A percentile compares a stretch with the other conserved stretches of the same genome.
Evolutionary conservation across 192 early-diverging fungal genomes (phyloP).

Genomic region (Geosiphon pyriformis): DNA sequence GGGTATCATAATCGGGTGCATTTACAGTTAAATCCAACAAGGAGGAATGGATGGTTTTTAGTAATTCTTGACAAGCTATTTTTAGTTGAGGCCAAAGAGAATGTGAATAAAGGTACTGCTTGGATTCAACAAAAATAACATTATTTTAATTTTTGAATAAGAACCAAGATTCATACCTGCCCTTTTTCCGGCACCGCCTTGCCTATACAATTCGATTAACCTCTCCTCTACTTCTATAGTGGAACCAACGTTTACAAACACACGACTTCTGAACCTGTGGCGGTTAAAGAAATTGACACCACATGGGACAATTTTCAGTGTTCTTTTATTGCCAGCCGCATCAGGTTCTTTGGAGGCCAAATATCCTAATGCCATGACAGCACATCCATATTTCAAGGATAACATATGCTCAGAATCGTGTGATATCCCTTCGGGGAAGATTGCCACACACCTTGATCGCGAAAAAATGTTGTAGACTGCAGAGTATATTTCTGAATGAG

Average conservation of each 20-base stretch:
- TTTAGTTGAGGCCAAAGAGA: neutral
- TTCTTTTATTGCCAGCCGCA: constrained; percentile 12
- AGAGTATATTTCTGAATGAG: constrained; percentile 36
- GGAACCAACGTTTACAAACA: constrained; percentile 33
- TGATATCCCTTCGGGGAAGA: constrained; percentile 40
- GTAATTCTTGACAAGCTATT: constrained; percentile 37
- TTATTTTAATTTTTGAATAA: neutral
- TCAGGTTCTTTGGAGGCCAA: constrained; percentile 30
- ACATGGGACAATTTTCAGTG: constrained; percentile 36
- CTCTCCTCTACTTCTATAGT: constrained; percentile 31
- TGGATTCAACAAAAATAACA: constrained; percentile 5
- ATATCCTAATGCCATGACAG: constrained; percentile 40
- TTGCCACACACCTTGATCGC: constrained; percentile 30
- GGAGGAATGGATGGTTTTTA: constrained; percentile 34
- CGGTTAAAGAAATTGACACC: constrained; percentile 44
- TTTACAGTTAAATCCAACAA: constrained; percentile 36
- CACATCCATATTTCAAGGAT: constrained; percentile 41
- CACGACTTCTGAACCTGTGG: constrained; percentile 40
- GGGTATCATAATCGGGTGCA: constrained; percentile 38
- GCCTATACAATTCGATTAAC: constrained; percentile 31
- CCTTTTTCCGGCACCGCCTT: constrained; percentile 34
- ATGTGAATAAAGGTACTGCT: neutral
- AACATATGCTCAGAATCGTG: constrained; percentile 38
- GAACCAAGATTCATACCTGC: constrained; percentile 21
- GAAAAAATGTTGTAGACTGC: constrained; percentile 39